Base-by-base conservation (phyloP, 1,139 yeast genomes). In the Candida anutae region DNA sequence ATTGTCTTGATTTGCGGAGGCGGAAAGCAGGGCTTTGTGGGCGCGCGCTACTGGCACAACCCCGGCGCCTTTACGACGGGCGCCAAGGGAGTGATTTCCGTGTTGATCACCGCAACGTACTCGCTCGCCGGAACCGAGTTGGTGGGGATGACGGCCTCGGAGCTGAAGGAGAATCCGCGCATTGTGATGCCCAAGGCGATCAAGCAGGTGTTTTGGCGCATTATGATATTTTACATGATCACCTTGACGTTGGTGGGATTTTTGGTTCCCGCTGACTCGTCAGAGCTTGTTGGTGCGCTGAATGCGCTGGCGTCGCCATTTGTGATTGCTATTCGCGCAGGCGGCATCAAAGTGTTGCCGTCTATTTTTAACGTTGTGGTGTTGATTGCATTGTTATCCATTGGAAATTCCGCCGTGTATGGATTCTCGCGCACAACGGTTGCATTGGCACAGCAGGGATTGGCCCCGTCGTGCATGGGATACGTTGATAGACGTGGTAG, bases 1-100 rank as follows among this genome's bases (percentile, higher is more conserved):
- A 71, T 80, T 38, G 71, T 77, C 5, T 57, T 78, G 30, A 64
- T 72, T 31, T 72, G 80, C 49, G 93, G 93, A 39, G 85, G 79
- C 18, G 74, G 76, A 18, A 50, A 58, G 22, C 64, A 69, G 31
- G 76, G 75, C 2, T 73, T 56, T 48, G 62, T 75, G 34, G 79
- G 81, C 21, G 76, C 61, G 21, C 54, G 48, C 32, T 62, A 73
- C 53, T 76, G 80, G 79, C 62, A 57, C 33, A 43, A 62, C 23
- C 78, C 80, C 2, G 82, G 82, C 31, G 75, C 84, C 1, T 79
- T 80, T 47, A 72, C 77, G 15, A 58, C 72, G 34, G 80, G 77
- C 0, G 70, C 72, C 42, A 74, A 73, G 42, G 81, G 80, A 25
- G 60, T 61, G 25, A 49, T 58, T 4, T 48, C 61, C 6, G 68